Evolutionary conservation across 1,284 basidiomycete species (phyloP).

Genomic region (Stygiomarasmius scandens): DNA sequence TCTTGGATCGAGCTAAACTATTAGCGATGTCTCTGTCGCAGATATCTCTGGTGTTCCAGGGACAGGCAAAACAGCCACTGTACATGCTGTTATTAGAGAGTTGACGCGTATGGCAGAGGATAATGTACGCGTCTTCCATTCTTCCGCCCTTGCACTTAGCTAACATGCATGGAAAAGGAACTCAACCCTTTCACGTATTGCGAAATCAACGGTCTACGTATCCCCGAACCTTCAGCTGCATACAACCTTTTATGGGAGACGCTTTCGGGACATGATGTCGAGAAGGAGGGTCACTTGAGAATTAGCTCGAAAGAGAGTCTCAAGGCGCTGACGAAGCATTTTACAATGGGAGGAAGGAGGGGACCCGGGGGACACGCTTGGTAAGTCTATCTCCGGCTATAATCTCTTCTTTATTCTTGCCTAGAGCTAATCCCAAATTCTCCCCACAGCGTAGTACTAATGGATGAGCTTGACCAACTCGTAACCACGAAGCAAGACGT

Average conservation of each 20-base stretch:
- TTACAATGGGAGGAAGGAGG: constrained; percentile 49
- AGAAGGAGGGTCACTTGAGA: constrained; percentile 61
- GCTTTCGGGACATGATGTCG: constrained; percentile 74
- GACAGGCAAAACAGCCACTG: constrained; percentile 98
- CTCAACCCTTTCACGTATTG: constrained; percentile 94
- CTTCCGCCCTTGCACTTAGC: not conserved
- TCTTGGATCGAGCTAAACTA: too few relatives aligned
- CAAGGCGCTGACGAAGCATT: constrained; percentile 65
- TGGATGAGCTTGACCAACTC: constrained; percentile 98
- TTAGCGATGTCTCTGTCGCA: too few relatives aligned
- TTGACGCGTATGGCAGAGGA: constrained; percentile 85
- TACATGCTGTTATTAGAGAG: constrained; percentile 89
- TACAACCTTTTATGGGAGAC: constrained; percentile 91
- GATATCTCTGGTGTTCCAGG: constrained; percentile 98
- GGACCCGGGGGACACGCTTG: constrained; percentile 76
- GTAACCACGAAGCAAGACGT: constrained; percentile 97
- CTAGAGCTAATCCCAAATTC: not conserved
- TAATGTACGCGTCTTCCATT: constrained; percentile 53
- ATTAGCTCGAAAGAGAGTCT: constrained; percentile 74
- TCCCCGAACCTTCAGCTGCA: constrained; percentile 87
- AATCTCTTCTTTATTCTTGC: not conserved
- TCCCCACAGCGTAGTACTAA: constrained; percentile 80
- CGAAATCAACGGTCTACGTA: constrained; percentile 96
- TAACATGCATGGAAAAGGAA: constrained; percentile 57
- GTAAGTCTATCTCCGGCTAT: constrained; percentile 41